Evolutionary conservation across 2,329 filamentous ascomycete species (phyloP), one percentile per base, ranked within the genome.

Genomic region (Ceratocystiopsis brevicomis): DNA sequence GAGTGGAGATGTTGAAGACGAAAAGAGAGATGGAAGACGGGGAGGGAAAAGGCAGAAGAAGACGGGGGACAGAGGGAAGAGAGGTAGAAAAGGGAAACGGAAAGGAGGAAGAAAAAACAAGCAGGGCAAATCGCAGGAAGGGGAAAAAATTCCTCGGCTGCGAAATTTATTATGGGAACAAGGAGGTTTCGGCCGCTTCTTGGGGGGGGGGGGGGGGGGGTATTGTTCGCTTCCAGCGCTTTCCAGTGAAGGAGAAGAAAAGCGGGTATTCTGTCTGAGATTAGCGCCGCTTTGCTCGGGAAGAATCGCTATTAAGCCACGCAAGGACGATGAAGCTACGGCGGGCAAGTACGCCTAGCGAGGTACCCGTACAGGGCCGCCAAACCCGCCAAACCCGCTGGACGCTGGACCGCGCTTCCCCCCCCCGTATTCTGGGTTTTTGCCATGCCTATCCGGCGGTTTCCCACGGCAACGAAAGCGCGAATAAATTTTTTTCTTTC

Each of bases 61-160:
- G 42, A 47, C 41, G 42, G 48, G 44, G 38, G 45, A 42, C 19
- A 6, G 19, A 46, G 38, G 40, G 36, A 36, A 41, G 48, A 49
- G 51, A 51, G 52, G 49, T 53, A 53, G 53, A 56, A 60, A 37
- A 39, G 38, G 18, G 21, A 33, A 21, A 17, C n/a, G 25, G 45
- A 43, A 40, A 41, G 37, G 40, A 46, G 19, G 40, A 43, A 35
- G 25, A 39, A 21, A 37, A 33, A 38, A 30, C 25, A 30, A 30
- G 25, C 25, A 30, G 38, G 37, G 32, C 36, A 41, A 30, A 39
- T 38, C 32, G 37, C 32, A 21, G 35, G 33, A 41, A 34, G 40
- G 40, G 44, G 56, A 58, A 60, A 65, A 67, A 64, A 63, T 68
- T 68, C 42, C 44, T 47, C 45, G 45, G 45, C 21, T 47, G 42